Conservation (phyloP, 495 filamentous ascomycete genomes). For the Neurospora terricola region DNA sequence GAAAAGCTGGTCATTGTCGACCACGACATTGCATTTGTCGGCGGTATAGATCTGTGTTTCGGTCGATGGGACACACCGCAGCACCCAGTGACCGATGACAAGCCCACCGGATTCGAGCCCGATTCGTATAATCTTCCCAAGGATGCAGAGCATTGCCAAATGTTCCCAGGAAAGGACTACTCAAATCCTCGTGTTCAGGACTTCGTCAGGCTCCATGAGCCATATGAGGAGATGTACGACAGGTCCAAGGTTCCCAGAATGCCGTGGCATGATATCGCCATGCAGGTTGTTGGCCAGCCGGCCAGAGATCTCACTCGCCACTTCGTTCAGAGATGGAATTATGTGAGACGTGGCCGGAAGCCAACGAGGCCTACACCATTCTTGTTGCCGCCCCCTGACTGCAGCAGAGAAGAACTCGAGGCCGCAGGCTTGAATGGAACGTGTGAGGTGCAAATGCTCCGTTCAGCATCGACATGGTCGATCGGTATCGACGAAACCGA, state of each 20-base stretch:
- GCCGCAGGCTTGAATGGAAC: constrained; percentile 81
- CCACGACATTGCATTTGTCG: constrained; percentile 91
- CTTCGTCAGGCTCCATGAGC: constrained; percentile 87
- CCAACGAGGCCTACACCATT: constrained; percentile 92
- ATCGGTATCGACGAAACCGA: constrained; percentile 80
- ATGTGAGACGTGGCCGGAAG: constrained; percentile 85
- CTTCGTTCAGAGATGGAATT: constrained; percentile 99
- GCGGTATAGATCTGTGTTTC: constrained; percentile 95
- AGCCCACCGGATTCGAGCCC: constrained; percentile 86
- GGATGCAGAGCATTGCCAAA: constrained; percentile 88
- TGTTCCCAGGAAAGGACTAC: constrained; percentile 98
- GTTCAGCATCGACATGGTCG: constrained; percentile 85
- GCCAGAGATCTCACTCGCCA: constrained; percentile 89
- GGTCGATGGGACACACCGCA: constrained; percentile 95
- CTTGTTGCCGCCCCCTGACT: constrained; percentile 87
- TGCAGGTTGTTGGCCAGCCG: constrained; percentile 97
- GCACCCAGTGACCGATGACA: constrained; percentile 84
- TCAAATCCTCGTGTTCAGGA: constrained; percentile 93
- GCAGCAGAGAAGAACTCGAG: constrained; percentile 73
- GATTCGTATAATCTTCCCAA: constrained; percentile 51
- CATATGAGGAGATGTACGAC: constrained; percentile 99
- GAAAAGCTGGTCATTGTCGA: constrained; percentile 96
- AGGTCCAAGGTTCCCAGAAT: constrained; percentile 77
- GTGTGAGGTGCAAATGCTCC: constrained; percentile 91
- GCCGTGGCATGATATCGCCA: constrained; percentile 98